phyloP scores from a whole-genome alignment of 441 rosid genomes.

The Jatropha podagrica region DNA sequence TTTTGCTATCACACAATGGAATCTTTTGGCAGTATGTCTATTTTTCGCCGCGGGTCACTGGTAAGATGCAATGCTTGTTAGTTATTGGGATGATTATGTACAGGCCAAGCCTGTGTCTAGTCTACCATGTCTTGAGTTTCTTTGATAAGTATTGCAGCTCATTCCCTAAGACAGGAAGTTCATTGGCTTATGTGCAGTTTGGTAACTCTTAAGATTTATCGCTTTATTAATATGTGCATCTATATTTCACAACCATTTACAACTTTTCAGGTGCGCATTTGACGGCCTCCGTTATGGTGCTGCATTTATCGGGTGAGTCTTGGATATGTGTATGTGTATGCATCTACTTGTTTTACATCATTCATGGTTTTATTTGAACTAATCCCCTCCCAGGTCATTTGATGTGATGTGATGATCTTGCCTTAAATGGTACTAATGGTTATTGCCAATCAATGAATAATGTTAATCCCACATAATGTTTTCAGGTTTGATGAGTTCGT shows the following conservation, averaged over 20 bases:
- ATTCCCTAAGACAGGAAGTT: background rate
- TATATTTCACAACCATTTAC: background rate
- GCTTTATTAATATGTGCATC: constrained; percentile 6
- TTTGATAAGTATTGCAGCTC: background rate
- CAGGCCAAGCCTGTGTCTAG: background rate
- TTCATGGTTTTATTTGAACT: background rate
- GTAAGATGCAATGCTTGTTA: constrained; percentile 44
- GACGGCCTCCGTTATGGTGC: constrained; percentile 98
- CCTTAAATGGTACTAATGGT: background rate
- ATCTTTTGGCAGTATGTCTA: constrained; percentile 74
- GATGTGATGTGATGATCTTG: background rate
- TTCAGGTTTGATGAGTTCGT: constrained; percentile 92
- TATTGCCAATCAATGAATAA: background rate
- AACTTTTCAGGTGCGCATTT: constrained; percentile 79
- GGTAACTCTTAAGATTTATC: background rate
- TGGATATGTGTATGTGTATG: constrained; percentile 1
- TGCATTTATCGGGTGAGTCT: constrained; percentile 92
- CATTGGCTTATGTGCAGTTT: background rate
- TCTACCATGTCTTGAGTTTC: background rate
- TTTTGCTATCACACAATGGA: constrained; percentile 78
- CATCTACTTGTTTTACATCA: background rate
- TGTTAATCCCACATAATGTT: constrained; percentile 20
- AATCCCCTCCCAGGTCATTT: background rate
- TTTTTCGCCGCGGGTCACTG: constrained; percentile 94
- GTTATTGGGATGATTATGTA: background rate